Base-by-base conservation (phyloP, 2,329 filamentous ascomycete genomes). In the Fusarium sp. region DNA sequence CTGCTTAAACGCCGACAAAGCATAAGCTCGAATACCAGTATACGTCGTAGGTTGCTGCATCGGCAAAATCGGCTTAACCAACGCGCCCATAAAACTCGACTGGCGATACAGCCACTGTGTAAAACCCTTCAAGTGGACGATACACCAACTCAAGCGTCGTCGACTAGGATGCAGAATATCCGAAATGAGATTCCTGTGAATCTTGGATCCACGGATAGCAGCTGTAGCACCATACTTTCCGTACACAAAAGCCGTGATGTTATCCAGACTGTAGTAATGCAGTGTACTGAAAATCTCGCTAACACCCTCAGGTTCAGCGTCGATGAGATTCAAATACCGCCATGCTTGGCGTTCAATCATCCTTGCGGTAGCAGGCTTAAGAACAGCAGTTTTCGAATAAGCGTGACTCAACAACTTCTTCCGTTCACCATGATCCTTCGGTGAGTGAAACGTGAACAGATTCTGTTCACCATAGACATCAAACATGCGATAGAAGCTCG, bases 401-500 rank as follows among this genome's bases (percentile, higher is more conserved):
- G 83, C 82, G 61, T 87, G 83, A 6, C 82, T 81, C 27, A 87
- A 59, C 0, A 87, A 62, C 68, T 86, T 87, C 77, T 88, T 88
- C 20, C 86, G 75, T 2, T 84, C 80, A 0, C 78, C 80, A 72
- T 88, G 85, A 4, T 80, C 77, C 30, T 79, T 80, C 0, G 78
- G 77, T 0, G 79, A 77, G 9, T 77, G 76, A 63, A 88, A 87
- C 0, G 84, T 85, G 71, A 88, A 88, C 4, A 88, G 69, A 55
- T 87, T 87, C 72, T 81, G 82, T 12, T 78, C 78, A 0, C 84
- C 84, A 51, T 86, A 87, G 0, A 81, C 83, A 66, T 87, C 84
- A 61, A 88, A 88, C 83, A 88, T 87, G 46, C 82, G 80, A 58
- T 88, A 88, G 69, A 87, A 88, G 2, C 54, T 48, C 0, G 85